These are phyloP conservation scores for Diaporthe destruens DNA, from an alignment of 2,329 filamentous ascomycete genomes.

Conservation along the genomic window DNA sequence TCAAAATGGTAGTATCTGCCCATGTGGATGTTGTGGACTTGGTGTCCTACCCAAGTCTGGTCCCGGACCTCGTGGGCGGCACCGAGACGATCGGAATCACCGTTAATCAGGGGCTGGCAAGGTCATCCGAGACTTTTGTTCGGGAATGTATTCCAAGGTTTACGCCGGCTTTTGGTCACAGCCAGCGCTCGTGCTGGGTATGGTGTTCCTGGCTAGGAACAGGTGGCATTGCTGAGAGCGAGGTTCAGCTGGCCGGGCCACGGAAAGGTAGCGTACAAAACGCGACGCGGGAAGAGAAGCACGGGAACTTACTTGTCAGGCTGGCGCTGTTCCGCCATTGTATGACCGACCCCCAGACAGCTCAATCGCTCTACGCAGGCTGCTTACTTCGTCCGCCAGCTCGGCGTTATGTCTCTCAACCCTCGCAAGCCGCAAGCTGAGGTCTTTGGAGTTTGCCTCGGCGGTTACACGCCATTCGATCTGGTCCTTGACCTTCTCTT, in stretches of 20 bases:
- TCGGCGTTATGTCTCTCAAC: constrained; percentile 29
- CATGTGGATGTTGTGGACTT: background rate
- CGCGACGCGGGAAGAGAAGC: background rate
- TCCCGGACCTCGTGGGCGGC: background rate
- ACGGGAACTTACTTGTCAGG: constrained; percentile 12
- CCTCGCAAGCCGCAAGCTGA: constrained; percentile 32
- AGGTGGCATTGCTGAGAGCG: background rate
- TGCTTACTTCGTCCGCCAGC: constrained; percentile 29
- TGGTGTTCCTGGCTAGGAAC: background rate
- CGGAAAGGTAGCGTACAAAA: background rate
- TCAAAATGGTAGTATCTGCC: background rate
- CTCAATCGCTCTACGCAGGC: constrained; percentile 19
- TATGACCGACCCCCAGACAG: constrained; percentile 11
- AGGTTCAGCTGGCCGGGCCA: background rate
- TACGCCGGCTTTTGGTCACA: background rate
- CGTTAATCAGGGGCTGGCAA: background rate
- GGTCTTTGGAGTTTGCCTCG: constrained; percentile 28
- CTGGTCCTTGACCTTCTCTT: constrained; percentile 67
- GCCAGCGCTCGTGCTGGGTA: background rate
- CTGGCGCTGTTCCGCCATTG: constrained; percentile 6
- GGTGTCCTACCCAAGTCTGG: background rate
- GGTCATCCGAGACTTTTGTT: background rate
- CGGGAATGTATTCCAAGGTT: too few species aligned
- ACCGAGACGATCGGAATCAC: background rate
- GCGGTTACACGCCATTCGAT: constrained; percentile 52